Evolutionary conservation across 192 early-diverging fungal species (phyloP), one percentile per base, ranked within the genome.

Genomic region (Chytriomyces hyalinus): DNA sequence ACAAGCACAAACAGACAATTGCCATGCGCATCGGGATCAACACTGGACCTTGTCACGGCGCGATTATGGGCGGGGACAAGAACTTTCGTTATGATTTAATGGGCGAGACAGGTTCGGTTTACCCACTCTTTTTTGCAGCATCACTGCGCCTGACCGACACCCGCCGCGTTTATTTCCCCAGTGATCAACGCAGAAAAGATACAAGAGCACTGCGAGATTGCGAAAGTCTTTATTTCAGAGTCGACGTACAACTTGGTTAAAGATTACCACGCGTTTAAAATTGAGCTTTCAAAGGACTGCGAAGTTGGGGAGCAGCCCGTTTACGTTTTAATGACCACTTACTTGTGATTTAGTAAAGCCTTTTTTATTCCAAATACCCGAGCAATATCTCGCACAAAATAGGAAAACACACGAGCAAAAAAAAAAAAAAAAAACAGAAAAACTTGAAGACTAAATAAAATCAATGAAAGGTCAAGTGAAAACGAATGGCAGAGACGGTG

Each of bases 41-140:
- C 65, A 80, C 83, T 11, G 85, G 85, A 17, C 83, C 79, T 13
- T 71, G 77, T 43, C 73, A 72, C 51, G 83, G 81, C n/a, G 86
- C 83, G n/a, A 87, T 87, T 65, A 83, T 84, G 83, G 86, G 86
- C n/a, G 86, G 86, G 17, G 81, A 82, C 5, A 81, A 82, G 61
- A 87, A 87, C 61, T 87, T 87, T 65, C 77, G 86, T 45, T 84
- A 84, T 53, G 83, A 87, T 66, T 65, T 86, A 43, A 65, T 86
- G 65, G 85, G 85, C 53, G 83, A 87, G 57, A 87, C 83, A 79
- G 81, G 85, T 84, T 70, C 45, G 65, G 51, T 60, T 26, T 13
- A 24, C 46, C 2, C 50, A 49, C 24, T 26, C 15, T 36, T 75
- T 13, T 24, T 81, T 80, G 13, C 3, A 80, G 15, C 36, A 1